Conservation (phyloP, 306 rosid species). For the Rubus parviflorus region DNA sequence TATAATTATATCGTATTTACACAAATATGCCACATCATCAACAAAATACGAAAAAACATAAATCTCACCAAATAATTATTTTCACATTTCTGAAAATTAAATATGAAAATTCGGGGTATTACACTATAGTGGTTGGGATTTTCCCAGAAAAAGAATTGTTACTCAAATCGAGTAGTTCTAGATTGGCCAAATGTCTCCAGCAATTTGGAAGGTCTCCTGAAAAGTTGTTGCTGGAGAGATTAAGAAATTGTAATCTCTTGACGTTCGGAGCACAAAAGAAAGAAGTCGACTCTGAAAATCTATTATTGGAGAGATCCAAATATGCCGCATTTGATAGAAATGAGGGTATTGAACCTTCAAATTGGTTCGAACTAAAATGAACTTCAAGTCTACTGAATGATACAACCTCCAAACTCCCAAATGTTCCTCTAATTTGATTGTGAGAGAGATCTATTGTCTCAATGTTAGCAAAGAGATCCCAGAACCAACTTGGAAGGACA, state of each 20-base stretch:
- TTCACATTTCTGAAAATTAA: too few species aligned
- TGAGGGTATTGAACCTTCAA: background rate
- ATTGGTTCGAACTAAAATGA: constrained; percentile 6
- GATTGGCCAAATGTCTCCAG: background rate
- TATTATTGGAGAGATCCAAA: constrained; percentile 22
- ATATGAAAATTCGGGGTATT: too few species aligned
- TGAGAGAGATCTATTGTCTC: background rate
- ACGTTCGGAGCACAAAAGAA: background rate
- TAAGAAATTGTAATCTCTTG: background rate
- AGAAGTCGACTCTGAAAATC: background rate
- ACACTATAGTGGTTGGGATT: background rate
- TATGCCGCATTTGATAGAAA: rapidly evolving
- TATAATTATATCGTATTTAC: too few species aligned
- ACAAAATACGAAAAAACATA: too few species aligned
- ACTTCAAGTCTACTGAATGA: background rate
- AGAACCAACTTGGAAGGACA: constrained; percentile 13
- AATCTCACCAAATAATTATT: too few species aligned
- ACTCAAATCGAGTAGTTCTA: background rate
- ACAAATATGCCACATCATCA: too few species aligned
- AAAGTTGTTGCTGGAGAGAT: too few species aligned
- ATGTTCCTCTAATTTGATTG: background rate
- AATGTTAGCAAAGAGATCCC: background rate
- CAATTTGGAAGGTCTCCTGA: constrained; percentile 10
- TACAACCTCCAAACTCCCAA: background rate
- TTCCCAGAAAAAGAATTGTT: constrained; percentile 8